phyloP scores from a whole-genome alignment of 2,329 filamentous ascomycete species.

The Cladosporium sp. region DNA sequence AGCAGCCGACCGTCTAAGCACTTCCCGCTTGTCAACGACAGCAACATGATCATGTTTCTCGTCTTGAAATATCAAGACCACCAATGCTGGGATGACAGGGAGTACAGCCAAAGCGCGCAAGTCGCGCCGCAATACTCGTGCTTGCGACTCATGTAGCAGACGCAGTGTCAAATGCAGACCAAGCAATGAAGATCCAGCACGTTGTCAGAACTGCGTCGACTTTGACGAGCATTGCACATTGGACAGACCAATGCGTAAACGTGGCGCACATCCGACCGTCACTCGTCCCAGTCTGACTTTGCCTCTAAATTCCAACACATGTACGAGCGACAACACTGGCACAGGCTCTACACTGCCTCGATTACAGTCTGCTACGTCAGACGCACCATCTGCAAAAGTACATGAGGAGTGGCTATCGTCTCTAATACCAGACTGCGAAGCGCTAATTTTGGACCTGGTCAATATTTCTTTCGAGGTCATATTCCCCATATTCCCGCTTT shows the following conservation, averaged over 20 bases:
- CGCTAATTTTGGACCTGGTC: conserved; percentile 39
- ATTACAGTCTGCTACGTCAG: neutral
- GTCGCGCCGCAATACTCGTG: conserved; percentile 17
- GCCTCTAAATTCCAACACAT: neutral
- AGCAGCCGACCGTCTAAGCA: too few species aligned
- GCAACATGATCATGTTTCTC: too few species aligned
- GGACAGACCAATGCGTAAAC: conserved; percentile 29
- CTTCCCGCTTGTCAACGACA: too few species aligned
- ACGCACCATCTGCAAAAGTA: neutral
- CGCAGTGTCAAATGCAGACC: conserved; percentile 33
- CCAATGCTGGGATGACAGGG: neutral
- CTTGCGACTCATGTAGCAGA: conserved; percentile 44
- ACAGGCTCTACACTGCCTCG: neutral
- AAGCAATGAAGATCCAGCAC: conserved; percentile 23
- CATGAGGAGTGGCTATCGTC: neutral
- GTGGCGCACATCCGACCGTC: conserved; percentile 20
- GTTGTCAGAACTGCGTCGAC: conserved; percentile 44
- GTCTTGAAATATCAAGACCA: too few species aligned
- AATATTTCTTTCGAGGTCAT: conserved; percentile 49
- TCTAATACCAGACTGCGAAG: conserved; percentile 23
- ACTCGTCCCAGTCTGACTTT: conserved; percentile 14
- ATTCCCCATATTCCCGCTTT: conserved; percentile 50
- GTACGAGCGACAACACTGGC: neutral
- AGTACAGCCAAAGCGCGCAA: conserved; percentile 11
- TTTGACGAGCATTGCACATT: conserved; percentile 44